A percentile compares a stretch with the other conserved stretches of the same genome.
Evolutionary conservation across 495 filamentous ascomycete genomes (phyloP).

Genomic region (Penicillium samsonianum): DNA sequence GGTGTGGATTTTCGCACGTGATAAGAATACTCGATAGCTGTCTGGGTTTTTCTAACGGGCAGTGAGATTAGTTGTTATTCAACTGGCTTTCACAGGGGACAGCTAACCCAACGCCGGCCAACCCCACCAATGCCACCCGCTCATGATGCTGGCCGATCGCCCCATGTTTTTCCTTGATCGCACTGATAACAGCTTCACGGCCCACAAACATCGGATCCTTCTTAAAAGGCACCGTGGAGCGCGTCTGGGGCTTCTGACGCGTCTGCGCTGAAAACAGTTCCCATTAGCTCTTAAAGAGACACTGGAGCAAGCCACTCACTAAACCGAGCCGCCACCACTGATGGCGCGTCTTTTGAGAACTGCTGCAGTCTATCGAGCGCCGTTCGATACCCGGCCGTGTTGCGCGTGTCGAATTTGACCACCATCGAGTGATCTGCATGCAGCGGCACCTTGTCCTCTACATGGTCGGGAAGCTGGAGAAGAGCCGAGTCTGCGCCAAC

Average conservation of each 20-base stretch:
- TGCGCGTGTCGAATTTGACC: conserved; percentile 19
- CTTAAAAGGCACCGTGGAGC: conserved; percentile 4
- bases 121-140: conserved; percentile 9
- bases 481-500: conserved; percentile 18
- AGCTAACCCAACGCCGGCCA: background rate
- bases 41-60: conserved; percentile 46
- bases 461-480: conserved; percentile 19
- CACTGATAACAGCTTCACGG: conserved; percentile 10
- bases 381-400: conserved; percentile 18
- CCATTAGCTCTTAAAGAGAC: background rate
- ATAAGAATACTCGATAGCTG: conserved; percentile 53
- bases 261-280: background rate
- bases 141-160: conserved; percentile 6
- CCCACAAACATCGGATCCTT: background rate
- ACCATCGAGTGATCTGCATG: conserved; percentile 18
- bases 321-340: conserved; percentile 19
- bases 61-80: background rate
- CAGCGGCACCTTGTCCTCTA: conserved; percentile 21
- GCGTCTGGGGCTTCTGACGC: conserved; percentile 7
- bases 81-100: background rate
- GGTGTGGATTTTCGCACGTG: conserved; percentile 32
- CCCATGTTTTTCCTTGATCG: conserved; percentile 2
- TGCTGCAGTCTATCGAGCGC: conserved; percentile 15
- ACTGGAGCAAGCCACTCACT: conserved; percentile 4
- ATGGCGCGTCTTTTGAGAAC: conserved; percentile 17